Conservation (phyloP, 352 stramenopile species). For the Phytopythium helicoides region DNA sequence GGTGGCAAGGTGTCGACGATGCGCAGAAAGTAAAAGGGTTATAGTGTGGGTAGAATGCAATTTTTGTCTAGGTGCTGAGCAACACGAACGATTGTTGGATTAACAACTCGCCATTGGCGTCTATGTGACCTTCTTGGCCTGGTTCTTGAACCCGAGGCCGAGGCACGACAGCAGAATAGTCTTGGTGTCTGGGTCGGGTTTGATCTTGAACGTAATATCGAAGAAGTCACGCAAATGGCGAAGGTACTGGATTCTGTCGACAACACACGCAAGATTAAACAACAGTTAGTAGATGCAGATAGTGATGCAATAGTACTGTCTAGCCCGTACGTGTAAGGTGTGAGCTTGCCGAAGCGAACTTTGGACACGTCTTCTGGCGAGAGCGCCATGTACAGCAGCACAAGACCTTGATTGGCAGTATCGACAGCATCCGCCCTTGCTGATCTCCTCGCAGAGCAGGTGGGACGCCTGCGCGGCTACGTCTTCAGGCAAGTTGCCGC, state of each 20-base stretch:
- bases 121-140: constrained; percentile 94
- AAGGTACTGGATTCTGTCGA: constrained; percentile 82
- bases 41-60: constrained; percentile 5
- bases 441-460: constrained; percentile 97
- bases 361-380: constrained; percentile 97
- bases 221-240: constrained; percentile 92
- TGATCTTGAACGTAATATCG: constrained; percentile 93
- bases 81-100: constrained; percentile 12
- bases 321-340: constrained; percentile 66
- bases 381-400: constrained; percentile 97
- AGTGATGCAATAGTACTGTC: background rate
- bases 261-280: background rate
- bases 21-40: constrained; percentile 47
- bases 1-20: constrained; percentile 58
- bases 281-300: background rate
- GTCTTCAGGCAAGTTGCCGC: constrained; percentile 94
- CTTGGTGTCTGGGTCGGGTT: constrained; percentile 84
- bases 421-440: constrained; percentile 93
- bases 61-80: background rate
- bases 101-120: constrained; percentile 20
- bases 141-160: constrained; percentile 94
- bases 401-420: constrained; percentile 94
- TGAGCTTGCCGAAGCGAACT: constrained; percentile 89
- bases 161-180: constrained; percentile 93
- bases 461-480: constrained; percentile 92